Percentiles rank a stretch among this genome's conserved stretches.
phyloP scores from a whole-genome alignment of 495 filamentous ascomycete species.

The Amorphotheca resinae region DNA sequence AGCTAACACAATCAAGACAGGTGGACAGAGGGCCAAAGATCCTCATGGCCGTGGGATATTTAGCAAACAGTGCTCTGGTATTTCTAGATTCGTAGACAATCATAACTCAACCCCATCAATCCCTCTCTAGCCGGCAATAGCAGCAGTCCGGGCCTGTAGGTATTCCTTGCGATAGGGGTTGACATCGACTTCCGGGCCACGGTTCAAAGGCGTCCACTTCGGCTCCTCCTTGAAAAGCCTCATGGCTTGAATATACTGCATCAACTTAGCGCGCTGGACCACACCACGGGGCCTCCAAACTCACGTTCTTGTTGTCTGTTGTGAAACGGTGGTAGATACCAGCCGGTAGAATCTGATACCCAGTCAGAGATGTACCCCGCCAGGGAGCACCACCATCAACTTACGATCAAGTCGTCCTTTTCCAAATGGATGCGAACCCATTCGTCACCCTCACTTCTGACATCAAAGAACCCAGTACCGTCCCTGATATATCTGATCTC shows the following conservation, averaged over 20 bases:
- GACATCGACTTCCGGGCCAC: conserved; percentile 60
- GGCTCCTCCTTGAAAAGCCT: conserved; percentile 97
- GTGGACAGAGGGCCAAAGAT: too few species aligned
- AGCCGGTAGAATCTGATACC: conserved; percentile 61
- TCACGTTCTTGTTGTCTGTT: conserved; percentile 78
- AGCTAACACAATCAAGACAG: too few species aligned
- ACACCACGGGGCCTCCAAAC: conserved; percentile 22
- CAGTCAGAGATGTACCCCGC: conserved; percentile 1
- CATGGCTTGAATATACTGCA: conserved; percentile 89
- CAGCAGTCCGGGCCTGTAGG: conserved; percentile 7
- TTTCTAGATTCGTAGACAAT: neutral
- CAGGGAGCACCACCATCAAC: neutral
- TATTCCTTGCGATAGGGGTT: conserved; percentile 74
- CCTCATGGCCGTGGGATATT: too few species aligned
- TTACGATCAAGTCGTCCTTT: conserved; percentile 39
- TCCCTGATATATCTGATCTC: conserved; percentile 96
- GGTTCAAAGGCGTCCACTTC: conserved; percentile 93
- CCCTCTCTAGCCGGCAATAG: conserved; percentile 2
- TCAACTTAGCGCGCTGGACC: conserved; percentile 1
- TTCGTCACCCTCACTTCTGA: conserved; percentile 54
- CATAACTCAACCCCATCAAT: neutral
- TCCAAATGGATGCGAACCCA: conserved; percentile 79
- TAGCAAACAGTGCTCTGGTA: too few species aligned
- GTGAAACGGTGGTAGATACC: conserved; percentile 98
- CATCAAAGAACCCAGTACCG: conserved; percentile 87